A percentile compares a stretch with the other conserved stretches of the same genome.
phyloP scores from a whole-genome alignment of 371 early-diverging fungal genomes.

The Mortierella sp. region DNA sequence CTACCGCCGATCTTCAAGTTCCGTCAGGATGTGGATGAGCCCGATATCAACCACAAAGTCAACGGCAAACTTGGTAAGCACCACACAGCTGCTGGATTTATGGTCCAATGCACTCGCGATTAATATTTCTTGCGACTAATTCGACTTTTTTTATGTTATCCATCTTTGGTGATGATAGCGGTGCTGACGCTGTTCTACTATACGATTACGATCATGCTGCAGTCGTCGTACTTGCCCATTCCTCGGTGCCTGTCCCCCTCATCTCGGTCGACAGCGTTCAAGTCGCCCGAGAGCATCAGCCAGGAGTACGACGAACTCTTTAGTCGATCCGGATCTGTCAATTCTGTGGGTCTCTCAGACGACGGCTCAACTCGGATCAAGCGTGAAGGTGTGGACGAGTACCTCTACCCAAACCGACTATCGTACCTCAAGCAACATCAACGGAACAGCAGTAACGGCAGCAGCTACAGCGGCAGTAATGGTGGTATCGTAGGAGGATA shows the following conservation, averaged over 20 bases:
- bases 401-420: constrained; percentile 28
- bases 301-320: constrained; percentile 43
- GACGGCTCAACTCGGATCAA: constrained; percentile 30
- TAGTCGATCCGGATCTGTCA: constrained; percentile 17
- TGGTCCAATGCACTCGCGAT: neutral
- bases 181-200: constrained; percentile 45
- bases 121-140: neutral
- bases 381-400: constrained; percentile 26
- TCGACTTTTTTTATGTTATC: neutral
- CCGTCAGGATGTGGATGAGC: constrained; percentile 33
- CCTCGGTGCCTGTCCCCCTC: constrained; percentile 41
- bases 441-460: neutral
- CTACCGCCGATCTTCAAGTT: constrained; percentile 31
- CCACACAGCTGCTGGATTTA: too few relatives aligned
- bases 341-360: constrained; percentile 15
- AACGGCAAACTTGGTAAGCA: constrained; percentile 46
- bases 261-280: constrained; percentile 12
- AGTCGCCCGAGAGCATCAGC: constrained; percentile 35
- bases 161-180: neutral
- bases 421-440: constrained; percentile 16
- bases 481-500: constrained; percentile 10
- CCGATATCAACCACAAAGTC: constrained; percentile 47
- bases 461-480: neutral
- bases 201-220: constrained; percentile 52
- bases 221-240: constrained; percentile 50